These are phyloP conservation scores for Hypoxylon sp. DNA, from an alignment of 2,329 filamentous ascomycete species.

Conservation along the genomic window DNA sequence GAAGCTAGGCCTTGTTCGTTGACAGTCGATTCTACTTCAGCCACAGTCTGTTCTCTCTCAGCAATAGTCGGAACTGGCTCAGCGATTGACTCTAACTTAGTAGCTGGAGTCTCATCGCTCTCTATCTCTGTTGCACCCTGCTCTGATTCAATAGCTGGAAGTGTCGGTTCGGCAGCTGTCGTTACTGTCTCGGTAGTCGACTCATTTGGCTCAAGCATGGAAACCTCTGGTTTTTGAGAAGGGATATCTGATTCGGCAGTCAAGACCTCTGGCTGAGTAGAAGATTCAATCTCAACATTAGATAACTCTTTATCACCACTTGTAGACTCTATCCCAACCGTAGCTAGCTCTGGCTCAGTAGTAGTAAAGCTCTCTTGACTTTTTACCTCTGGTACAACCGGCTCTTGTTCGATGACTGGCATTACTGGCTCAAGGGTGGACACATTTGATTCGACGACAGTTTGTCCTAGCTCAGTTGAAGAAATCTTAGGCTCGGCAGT, in stretches of 20 bases:
- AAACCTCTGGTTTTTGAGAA: background rate
- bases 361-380: background rate
- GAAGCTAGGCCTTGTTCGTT: conserved; percentile 3
- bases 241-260: background rate
- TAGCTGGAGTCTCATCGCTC: conserved; percentile 1
- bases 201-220: background rate
- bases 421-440: background rate
- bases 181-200: conserved; percentile 2
- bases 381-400: background rate
- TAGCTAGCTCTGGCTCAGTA: conserved; percentile 8
- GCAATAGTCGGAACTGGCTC: conserved; percentile 22
- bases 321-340: background rate
- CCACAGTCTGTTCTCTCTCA: conserved; percentile 6
- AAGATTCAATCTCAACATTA: background rate
- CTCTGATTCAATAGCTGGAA: conserved; percentile 7
- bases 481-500: conserved; percentile 6
- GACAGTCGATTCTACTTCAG: background rate
- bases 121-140: background rate
- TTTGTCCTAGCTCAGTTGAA: background rate
- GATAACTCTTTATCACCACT: conserved; percentile 4
- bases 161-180: conserved; percentile 3
- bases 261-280: background rate
- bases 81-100: conserved; percentile 7
- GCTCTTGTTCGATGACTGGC: background rate
- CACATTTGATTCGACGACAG: conserved; percentile 5